Evolutionary conservation across 2,329 filamentous ascomycete species (phyloP).

Genomic region (Aspergillus calidoustus): DNA sequence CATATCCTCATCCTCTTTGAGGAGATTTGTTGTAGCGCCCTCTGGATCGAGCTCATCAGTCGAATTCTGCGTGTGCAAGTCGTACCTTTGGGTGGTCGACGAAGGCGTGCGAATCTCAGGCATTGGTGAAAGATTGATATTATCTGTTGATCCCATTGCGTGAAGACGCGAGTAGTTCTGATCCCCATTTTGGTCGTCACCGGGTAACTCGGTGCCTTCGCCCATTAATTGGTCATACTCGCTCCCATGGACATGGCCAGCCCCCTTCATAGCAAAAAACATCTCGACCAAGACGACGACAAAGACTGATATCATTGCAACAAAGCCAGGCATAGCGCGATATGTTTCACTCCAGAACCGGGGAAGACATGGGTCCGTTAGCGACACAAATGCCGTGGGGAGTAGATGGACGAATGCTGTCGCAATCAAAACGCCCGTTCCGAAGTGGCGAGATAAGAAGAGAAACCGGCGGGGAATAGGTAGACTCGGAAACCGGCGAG

Average conservation of each 20-base stretch:
- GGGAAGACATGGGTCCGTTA: slow-evolving; percentile 71
- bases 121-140: slow-evolving; percentile 27
- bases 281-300: slow-evolving; percentile 86
- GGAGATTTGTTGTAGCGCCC: slow-evolving; percentile 28
- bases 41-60: slow-evolving; percentile 26
- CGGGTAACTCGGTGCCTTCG: slow-evolving; percentile 29
- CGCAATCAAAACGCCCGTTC: slow-evolving; percentile 61
- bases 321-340: slow-evolving; percentile 75
- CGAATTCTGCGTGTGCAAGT: slow-evolving; percentile 21
- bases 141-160: slow-evolving; percentile 24
- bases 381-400: slow-evolving; percentile 64
- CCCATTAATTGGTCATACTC: slow-evolving; percentile 55
- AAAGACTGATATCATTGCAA: slow-evolving; percentile 82
- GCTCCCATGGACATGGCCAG: slow-evolving; percentile 60
- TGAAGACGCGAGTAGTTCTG: slow-evolving; percentile 30
- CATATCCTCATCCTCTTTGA: slow-evolving; percentile 59
- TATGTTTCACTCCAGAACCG: slow-evolving; percentile 80
- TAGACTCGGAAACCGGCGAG: slow-evolving; percentile 62
- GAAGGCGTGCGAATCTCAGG: slow-evolving; percentile 7
- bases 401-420: slow-evolving; percentile 65
- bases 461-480: slow-evolving; percentile 63
- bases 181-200: slow-evolving; percentile 23
- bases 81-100: slow-evolving; percentile 17
- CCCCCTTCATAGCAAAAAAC: slow-evolving; percentile 76
- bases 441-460: slow-evolving; percentile 64